Percentiles rank a stretch among this genome's conserved stretches.
Evolutionary conservation across 2,329 filamentous ascomycete species (phyloP).

Genomic region (Venturia aucupariae): DNA sequence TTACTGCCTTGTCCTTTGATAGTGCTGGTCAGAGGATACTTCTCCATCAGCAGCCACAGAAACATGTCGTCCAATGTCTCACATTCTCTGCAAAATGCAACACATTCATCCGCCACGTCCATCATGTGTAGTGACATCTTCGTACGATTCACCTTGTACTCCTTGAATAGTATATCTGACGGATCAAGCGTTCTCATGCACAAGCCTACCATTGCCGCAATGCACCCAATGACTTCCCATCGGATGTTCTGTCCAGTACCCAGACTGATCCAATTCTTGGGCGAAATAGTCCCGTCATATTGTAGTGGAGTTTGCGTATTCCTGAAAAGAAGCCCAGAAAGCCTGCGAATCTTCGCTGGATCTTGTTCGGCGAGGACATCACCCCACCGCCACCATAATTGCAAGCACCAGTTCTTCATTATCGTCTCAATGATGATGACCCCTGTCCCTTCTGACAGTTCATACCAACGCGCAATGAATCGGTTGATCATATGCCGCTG

Average conservation of each 20-base stretch:
- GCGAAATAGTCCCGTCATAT: constrained; percentile 28
- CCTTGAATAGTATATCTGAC: constrained; percentile 27
- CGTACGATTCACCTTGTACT: constrained; percentile 21
- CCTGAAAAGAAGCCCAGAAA: constrained; percentile 34
- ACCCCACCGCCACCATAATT: constrained; percentile 23
- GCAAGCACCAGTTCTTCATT: constrained; percentile 23
- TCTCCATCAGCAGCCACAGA: constrained; percentile 27
- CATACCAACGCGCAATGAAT: constrained; percentile 27
- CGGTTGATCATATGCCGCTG: constrained; percentile 22
- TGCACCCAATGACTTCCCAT: constrained; percentile 36
- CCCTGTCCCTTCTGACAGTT: constrained; percentile 20
- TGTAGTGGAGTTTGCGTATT: constrained; percentile 32
- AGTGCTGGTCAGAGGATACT: constrained; percentile 21
- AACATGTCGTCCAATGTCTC: constrained; percentile 27
- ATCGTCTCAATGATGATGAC: constrained; percentile 28
- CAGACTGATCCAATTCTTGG: constrained; percentile 29
- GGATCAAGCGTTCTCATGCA: constrained; percentile 26
- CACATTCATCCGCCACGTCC: constrained; percentile 24
- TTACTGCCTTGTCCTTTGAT: constrained; percentile 23
- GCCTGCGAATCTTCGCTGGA: constrained; percentile 23
- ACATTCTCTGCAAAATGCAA: constrained; percentile 26
- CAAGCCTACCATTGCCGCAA: constrained; percentile 30
- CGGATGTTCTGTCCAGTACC: constrained; percentile 32
- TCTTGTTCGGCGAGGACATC: constrained; percentile 22
- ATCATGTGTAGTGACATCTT: constrained; percentile 21